These are phyloP conservation scores for Dendryphion nanum DNA, from an alignment of 2,329 filamentous ascomycete species.

Conservation along the genomic window DNA sequence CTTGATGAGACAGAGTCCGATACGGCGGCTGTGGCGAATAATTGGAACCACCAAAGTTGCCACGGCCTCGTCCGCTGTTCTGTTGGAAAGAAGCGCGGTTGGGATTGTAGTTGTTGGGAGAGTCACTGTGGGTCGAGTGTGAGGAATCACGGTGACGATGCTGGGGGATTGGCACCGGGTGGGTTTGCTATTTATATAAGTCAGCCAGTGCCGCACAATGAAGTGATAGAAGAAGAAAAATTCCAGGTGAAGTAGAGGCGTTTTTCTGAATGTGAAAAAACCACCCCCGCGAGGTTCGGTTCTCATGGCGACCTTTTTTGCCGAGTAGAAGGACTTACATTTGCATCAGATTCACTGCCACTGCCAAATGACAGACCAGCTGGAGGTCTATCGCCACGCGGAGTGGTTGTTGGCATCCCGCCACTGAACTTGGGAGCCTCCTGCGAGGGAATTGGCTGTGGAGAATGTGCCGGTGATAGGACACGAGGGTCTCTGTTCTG, in stretches of 20 bases:
- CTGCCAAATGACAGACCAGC: constrained; percentile 81
- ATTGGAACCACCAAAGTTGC: constrained; percentile 32
- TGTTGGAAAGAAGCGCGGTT: not conserved
- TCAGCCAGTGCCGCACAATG: constrained; percentile 15
- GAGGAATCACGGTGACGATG: constrained; percentile 86
- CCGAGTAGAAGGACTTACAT: constrained; percentile 59
- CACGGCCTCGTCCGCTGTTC: constrained; percentile 52
- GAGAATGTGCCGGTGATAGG: constrained; percentile 81
- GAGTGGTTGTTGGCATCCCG: constrained; percentile 73
- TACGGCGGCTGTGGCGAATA: constrained; percentile 55
- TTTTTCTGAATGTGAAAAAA: too few species aligned
- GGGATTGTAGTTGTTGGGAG: constrained; percentile 55
- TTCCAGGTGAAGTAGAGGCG: too few species aligned
- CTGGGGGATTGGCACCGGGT: constrained; percentile 64
- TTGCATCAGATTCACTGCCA: constrained; percentile 67
- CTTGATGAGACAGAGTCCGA: constrained; percentile 52
- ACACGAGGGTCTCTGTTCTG: constrained; percentile 69
- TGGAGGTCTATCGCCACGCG: constrained; percentile 58
- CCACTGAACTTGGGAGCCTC: constrained; percentile 88
- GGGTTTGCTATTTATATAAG: constrained; percentile 55
- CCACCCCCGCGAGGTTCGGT: too few species aligned
- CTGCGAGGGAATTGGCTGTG: constrained; percentile 91
- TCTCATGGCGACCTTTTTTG: too few species aligned
- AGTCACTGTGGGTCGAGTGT: constrained; percentile 76
- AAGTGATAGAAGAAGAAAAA: too few species aligned